A percentile compares a stretch with the other conserved stretches of the same genome.
Evolutionary conservation across 768 basidiomycete genomes (phyloP).

Genomic region (Hygrocybe punicea): DNA sequence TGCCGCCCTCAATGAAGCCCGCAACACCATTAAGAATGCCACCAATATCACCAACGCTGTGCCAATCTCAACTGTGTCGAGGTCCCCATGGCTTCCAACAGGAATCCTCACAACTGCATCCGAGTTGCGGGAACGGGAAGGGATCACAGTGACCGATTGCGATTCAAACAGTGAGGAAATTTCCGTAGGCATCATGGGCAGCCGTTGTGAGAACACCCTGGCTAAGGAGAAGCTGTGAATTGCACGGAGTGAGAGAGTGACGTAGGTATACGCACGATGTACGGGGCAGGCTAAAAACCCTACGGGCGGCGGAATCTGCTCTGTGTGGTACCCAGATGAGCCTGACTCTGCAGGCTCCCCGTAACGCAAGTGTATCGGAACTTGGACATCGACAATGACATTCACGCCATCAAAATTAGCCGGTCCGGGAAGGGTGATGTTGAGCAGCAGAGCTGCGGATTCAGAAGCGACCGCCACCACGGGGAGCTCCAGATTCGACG

Average conservation of each 20-base stretch:
- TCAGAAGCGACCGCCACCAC: slow-evolving; percentile 35
- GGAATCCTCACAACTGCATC: slow-evolving; percentile 34
- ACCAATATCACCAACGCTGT: slow-evolving; percentile 39
- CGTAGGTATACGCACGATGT: slow-evolving; percentile 18
- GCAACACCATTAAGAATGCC: slow-evolving; percentile 39
- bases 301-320: slow-evolving; percentile 35
- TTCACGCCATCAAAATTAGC: neutral
- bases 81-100: slow-evolving; percentile 35
- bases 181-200: slow-evolving; percentile 7
- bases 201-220: slow-evolving; percentile 4
- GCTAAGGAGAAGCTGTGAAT: neutral
- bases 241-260: neutral
- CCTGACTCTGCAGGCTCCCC: slow-evolving; percentile 25
- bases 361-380: slow-evolving; percentile 50
- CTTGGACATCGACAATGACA: slow-evolving; percentile 29
- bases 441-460: slow-evolving; percentile 26
- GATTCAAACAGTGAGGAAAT: slow-evolving; percentile 20
- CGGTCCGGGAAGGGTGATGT: slow-evolving; percentile 9
- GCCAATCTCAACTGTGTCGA: slow-evolving; percentile 41
- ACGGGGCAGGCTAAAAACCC: slow-evolving; percentile 40
- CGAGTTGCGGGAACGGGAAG: slow-evolving; percentile 10
- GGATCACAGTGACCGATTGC: slow-evolving; percentile 19
- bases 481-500: slow-evolving; percentile 46
- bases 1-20: slow-evolving; percentile 24
- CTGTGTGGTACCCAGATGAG: slow-evolving; percentile 20